These are phyloP conservation scores for Irpex lacteus DNA, from an alignment of 1,284 basidiomycete species.

Conservation along the genomic window DNA sequence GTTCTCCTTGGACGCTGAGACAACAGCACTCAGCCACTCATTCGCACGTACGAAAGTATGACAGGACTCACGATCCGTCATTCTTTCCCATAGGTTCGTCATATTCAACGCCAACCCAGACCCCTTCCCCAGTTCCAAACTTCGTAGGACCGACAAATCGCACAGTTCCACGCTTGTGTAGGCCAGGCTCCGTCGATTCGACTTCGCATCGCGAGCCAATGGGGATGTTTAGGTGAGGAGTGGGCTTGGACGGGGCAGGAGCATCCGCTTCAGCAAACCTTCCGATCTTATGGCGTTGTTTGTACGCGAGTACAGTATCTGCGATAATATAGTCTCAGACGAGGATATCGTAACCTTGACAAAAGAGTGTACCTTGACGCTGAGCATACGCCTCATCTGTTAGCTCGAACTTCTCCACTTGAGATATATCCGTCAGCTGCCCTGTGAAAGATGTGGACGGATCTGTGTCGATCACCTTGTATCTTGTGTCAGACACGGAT, in stretches of 20 bases:
- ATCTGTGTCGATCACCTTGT: slow-evolving; percentile 76
- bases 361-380: slow-evolving; percentile 55
- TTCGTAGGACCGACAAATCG: slow-evolving; percentile 80
- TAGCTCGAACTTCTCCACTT: slow-evolving; percentile 93
- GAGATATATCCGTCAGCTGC: slow-evolving; percentile 80
- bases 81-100: slow-evolving; percentile 97
- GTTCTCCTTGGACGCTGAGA: slow-evolving; percentile 78
- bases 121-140: slow-evolving; percentile 65
- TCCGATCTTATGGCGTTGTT: slow-evolving; percentile 86
- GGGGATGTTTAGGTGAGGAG: slow-evolving; percentile 41
- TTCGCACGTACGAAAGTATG: neutral
- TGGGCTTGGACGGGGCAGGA: slow-evolving; percentile 30
- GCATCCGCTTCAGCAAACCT: slow-evolving; percentile 66
- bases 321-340: neutral
- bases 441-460: slow-evolving; percentile 73
- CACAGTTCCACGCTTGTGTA: slow-evolving; percentile 81
- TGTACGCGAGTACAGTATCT: slow-evolving; percentile 93
- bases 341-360: neutral
- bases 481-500: neutral
- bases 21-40: slow-evolving; percentile 5
- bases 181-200: slow-evolving; percentile 59
- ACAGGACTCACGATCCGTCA: slow-evolving; percentile 79
- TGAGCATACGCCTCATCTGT: slow-evolving; percentile 81
- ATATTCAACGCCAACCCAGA: slow-evolving; percentile 94
- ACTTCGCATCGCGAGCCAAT: slow-evolving; percentile 84